These are phyloP conservation scores for Xeromyces bisporus DNA, from an alignment of 495 filamentous ascomycete genomes.

Conservation along the genomic window DNA sequence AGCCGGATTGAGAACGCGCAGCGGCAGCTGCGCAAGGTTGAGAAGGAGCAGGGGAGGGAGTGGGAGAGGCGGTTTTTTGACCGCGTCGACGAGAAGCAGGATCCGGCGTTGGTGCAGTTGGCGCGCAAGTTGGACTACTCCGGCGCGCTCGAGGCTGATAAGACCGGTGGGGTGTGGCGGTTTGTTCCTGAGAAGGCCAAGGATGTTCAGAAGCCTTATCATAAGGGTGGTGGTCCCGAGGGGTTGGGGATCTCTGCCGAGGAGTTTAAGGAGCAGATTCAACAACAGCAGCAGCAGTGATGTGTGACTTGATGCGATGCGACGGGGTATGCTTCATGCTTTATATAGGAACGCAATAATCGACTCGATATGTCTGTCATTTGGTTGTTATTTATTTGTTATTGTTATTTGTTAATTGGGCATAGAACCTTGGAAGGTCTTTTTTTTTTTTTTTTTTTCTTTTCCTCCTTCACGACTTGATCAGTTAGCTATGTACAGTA, in stretches of 20 bases:
- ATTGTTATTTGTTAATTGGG: no score
- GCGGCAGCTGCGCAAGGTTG: conserved; percentile 63
- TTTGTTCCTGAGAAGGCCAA: conserved; percentile 54
- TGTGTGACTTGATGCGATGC: no score
- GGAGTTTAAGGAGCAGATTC: no score
- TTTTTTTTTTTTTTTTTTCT: no score
- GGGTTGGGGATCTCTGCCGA: conserved; percentile 25
- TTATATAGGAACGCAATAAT: no score
- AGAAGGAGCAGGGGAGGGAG: conserved; percentile 57
- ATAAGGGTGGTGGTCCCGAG: conserved; percentile 21
- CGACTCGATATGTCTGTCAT: no score
- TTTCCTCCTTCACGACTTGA: no score
- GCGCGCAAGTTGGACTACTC: conserved; percentile 36
- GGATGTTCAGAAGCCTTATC: conserved; percentile 27
- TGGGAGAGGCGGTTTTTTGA: conserved; percentile 83
- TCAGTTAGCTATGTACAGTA: no score
- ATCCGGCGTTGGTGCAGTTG: conserved; percentile 40
- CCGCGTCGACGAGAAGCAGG: conserved; percentile 29
- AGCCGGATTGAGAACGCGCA: conserved; percentile 82
- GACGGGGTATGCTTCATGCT: no score
- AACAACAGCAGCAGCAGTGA: not conserved
- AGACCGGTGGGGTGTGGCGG: conserved; percentile 79
- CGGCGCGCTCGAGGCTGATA: conserved; percentile 46
- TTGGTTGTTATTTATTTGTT: no score
- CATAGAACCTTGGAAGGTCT: no score